phyloP scores from a whole-genome alignment of 495 filamentous ascomycete genomes.

The Usnea hakonensis region DNA sequence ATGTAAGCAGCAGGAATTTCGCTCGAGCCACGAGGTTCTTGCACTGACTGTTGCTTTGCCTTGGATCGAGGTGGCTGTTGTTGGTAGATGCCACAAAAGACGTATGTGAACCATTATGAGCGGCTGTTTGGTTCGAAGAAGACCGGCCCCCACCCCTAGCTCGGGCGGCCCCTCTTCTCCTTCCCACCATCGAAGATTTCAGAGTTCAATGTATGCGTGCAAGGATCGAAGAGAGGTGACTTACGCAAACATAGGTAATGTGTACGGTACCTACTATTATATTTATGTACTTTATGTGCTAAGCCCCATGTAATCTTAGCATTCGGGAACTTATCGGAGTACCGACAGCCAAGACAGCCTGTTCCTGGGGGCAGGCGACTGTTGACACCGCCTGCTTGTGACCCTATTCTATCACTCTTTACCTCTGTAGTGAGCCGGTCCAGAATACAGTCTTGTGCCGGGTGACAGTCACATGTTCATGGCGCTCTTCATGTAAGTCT shows the following conservation, averaged over 20 bases:
- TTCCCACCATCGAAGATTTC: constrained; percentile 1
- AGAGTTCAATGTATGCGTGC: not conserved
- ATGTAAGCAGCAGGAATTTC: not conserved
- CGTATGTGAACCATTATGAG: not conserved
- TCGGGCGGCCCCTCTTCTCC: constrained; percentile 16
- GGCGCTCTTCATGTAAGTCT: not conserved
- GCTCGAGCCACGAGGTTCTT: not conserved
- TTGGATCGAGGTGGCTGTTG: not conserved
- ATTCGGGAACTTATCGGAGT: not conserved
- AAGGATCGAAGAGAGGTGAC: not conserved
- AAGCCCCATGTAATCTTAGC: constrained; percentile 14
- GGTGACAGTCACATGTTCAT: not conserved
- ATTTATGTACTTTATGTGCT: not conserved
- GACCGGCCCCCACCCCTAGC: constrained; percentile 8
- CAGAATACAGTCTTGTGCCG: not conserved
- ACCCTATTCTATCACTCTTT: not conserved
- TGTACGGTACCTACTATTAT: not conserved
- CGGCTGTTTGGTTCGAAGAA: not conserved
- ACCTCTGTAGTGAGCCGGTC: not conserved
- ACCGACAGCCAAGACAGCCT: not conserved
- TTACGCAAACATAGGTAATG: too few species aligned
- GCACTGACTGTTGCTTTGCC: not conserved
- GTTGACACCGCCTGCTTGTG: too few species aligned
- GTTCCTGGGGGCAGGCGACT: not conserved
- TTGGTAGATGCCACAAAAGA: constrained; percentile 5